These are phyloP conservation scores for Phytophthora cactorum DNA, from an alignment of 352 stramenopile genomes.

Conservation along the genomic window DNA sequence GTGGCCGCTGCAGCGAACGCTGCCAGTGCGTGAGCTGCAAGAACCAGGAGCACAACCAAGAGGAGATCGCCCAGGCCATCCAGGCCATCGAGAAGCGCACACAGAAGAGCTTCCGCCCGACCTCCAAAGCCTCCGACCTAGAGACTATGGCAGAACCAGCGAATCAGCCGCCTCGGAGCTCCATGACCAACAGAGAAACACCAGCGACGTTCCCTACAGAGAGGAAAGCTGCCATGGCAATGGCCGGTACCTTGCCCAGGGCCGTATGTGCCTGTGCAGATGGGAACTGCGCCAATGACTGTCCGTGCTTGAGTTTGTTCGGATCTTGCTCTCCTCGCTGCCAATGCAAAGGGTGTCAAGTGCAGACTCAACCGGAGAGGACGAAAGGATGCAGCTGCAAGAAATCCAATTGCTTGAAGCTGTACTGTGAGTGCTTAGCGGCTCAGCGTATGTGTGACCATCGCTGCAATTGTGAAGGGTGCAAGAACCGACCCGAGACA, in stretches of 20 bases:
- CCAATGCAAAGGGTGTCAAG: slow-evolving; percentile 52
- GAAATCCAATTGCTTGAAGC: slow-evolving; percentile 97
- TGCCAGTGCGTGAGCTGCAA: slow-evolving; percentile 84
- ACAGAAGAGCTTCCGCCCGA: slow-evolving; percentile 52
- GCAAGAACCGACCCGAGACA: slow-evolving; percentile 73
- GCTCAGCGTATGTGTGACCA: slow-evolving; percentile 71
- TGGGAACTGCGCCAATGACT: slow-evolving; percentile 49
- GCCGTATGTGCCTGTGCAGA: slow-evolving; percentile 43
- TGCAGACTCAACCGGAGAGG: slow-evolving; percentile 44
- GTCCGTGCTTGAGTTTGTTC: slow-evolving; percentile 50
- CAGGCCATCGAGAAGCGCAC: slow-evolving; percentile 59
- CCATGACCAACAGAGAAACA: not conserved
- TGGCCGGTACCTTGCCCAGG: slow-evolving; percentile 21
- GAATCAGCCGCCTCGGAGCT: not conserved
- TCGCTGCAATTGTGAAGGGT: slow-evolving; percentile 84
- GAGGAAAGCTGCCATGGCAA: slow-evolving; percentile 21
- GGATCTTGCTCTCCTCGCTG: slow-evolving; percentile 45
- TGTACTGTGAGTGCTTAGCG: slow-evolving; percentile 90
- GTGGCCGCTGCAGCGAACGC: slow-evolving; percentile 56
- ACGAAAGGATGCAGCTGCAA: slow-evolving; percentile 94
- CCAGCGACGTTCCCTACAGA: slow-evolving; percentile 26
- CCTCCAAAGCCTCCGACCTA: slow-evolving; percentile 16
- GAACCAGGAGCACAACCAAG: slow-evolving; percentile 67
- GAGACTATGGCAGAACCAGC: slow-evolving; percentile 3
- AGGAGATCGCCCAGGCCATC: slow-evolving; percentile 63